phyloP scores from a whole-genome alignment of 2,329 filamentous ascomycete genomes.

The Diaporthe amygdali region DNA sequence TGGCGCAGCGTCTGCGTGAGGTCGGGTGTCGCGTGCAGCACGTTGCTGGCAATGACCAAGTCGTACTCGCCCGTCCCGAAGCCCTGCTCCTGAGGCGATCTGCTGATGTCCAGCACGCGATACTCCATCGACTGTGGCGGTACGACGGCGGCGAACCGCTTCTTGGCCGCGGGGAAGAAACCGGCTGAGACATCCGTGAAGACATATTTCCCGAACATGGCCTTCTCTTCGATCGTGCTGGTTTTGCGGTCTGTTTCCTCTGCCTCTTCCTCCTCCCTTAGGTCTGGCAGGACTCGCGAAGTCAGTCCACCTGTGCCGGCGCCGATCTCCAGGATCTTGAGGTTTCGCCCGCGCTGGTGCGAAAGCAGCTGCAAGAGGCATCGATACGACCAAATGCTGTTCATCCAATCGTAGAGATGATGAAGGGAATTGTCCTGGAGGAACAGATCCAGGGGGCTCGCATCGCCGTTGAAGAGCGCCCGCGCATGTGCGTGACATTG shows the following conservation, averaged over 20 bases:
- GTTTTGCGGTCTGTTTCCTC: neutral
- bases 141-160: constrained; percentile 15
- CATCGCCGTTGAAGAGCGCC: neutral
- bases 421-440: neutral
- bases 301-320: constrained; percentile 41
- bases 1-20: neutral
- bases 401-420: neutral
- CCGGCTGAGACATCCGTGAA: constrained; percentile 30
- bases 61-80: constrained; percentile 35
- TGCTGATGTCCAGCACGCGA: constrained; percentile 24
- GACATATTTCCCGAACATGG: constrained; percentile 5
- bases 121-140: constrained; percentile 18
- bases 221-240: neutral
- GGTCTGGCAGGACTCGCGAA: constrained; percentile 27
- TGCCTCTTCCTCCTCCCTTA: neutral
- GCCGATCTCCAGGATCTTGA: constrained; percentile 43
- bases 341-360: constrained; percentile 35
- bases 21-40: neutral
- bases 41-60: constrained; percentile 13
- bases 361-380: constrained; percentile 6
- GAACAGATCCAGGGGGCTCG: neutral
- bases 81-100: constrained; percentile 22
- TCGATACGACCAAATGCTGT: neutral
- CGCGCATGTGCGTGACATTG: neutral
- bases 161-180: constrained; percentile 28